Base-by-base conservation (phyloP, 768 basidiomycete species). In the Collybia mongolica region DNA sequence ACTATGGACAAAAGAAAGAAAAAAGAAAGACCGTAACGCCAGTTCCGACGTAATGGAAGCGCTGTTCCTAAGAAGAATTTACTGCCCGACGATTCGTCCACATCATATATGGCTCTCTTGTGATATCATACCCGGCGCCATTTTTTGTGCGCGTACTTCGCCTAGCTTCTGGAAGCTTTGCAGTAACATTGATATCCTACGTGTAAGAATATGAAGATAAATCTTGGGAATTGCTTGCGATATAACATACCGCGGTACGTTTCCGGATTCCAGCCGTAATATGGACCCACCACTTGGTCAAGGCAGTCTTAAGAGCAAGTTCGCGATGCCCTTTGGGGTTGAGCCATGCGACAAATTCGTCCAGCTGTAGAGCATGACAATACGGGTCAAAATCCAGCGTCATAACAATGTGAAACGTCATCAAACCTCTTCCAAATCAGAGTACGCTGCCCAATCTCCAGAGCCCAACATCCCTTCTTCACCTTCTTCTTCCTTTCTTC, bases 271-370 rank as follows among this genome's bases (percentile, higher is more conserved):
- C 93, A 14, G 83, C 84, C 12, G 82, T 80, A 51, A 95, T 83
- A 64, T 93, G 90, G 42, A 78, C 73, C 83, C 87, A 89, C 86
- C 90, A 92, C 63, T 90, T 93, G 14, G 79, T 80, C 52, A 99
- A 71, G 1, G 79, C 70, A 43, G 84, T 82, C 70, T 88, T 90
- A 39, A 95, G 74, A 24, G 85, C 84, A 37, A 87, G 71, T 68
- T 99, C 96, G 47, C 96, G 84, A 47, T 87, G 82, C 3, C 97
- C 96, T 71, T 93, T 95, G 26, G 85, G 76, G 64, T 96, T 97
- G 15, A 99, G 74, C 95, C 96, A 99, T 4, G 83, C 77, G 24
- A 92, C 66, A 60, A 90, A 90, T 49, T 86, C 83, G 32, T 92
- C 87, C 48, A 96, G 68, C 95, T 98, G 63, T 19, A 35, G 54